Base-by-base conservation (phyloP, 139 green algal genomes). In the Pleodorina starrii region DNA sequence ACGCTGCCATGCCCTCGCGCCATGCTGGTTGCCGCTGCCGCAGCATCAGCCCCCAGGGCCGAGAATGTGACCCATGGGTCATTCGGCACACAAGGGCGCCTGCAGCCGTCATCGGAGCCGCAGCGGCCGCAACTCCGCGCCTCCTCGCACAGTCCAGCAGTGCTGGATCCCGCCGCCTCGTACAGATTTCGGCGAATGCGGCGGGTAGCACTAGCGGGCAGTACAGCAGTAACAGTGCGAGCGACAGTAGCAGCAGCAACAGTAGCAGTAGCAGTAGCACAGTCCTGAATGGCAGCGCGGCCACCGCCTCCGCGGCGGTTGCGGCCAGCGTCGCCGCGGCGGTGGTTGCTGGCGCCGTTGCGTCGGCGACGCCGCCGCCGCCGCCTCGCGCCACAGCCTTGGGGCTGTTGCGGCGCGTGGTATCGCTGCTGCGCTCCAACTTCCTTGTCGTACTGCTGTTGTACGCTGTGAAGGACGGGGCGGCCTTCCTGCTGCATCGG, bases 401-500 rank as follows among this genome's bases (percentile, higher is more conserved):
- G 17, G 5, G 7, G 44, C 46, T 88, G 82, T 17, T 79, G 5
- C 42, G 17, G 14, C 82, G 82, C 44, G 32, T 38, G 19, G 7
- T 79, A 43, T n/a, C 27, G 4, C 74, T 94, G 44, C 81, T 94
- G 60, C 86, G 84, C 21, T 32, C 51, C 0, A 76, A 93, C 63
- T 68, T 94, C 2, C 90, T 88, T 89, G 81, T 86, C 0, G 51
- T 95, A 0, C 36, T 94, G 54, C 17, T 91, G 4, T 44, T 94
- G 16, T 94, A 92, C 44, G 81, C 60, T 0, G 4, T 85, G 4
- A 93, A 93, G 50, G 93, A 95, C 84, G 69, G 54, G 36, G 80
- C 57, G 14, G 66, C 88, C 0, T 95, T 95, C 40, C 25, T 94
- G 43, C 82, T 95, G 42, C 93, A 95, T 48, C 81, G 93, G 2